These are phyloP conservation scores for Phaseolus lunatus DNA, from an alignment of 306 rosid species.

Conservation along the genomic window DNA sequence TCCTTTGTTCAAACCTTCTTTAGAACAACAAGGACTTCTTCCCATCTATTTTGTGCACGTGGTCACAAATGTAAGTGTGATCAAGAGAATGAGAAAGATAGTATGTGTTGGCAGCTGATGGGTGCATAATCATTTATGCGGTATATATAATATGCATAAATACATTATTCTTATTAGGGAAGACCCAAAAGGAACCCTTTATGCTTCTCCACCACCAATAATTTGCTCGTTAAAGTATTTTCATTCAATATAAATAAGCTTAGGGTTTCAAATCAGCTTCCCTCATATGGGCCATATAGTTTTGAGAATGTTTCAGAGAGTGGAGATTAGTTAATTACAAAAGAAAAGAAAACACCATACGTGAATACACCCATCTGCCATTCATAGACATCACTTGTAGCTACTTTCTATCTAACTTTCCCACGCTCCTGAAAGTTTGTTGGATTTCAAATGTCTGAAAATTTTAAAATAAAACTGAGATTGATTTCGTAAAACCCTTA, in stretches of 20 bases:
- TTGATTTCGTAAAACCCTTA: background rate
- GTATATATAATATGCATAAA: constrained; percentile 2
- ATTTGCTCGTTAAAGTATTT: constrained; percentile 2
- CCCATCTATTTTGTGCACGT: constrained; percentile 48
- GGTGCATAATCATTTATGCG: background rate
- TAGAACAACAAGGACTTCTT: constrained; percentile 57
- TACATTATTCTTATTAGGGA: background rate
- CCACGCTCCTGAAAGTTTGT: constrained; percentile 48
- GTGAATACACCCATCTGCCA: constrained; percentile 23
- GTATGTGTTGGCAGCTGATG: background rate
- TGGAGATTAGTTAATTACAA: background rate
- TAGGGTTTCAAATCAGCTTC: background rate
- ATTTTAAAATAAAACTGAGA: background rate
- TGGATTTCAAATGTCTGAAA: constrained; percentile 11
- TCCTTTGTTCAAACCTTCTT: constrained; percentile 61
- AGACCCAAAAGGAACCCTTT: background rate
- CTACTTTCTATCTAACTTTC: constrained; percentile 54
- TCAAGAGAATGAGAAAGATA: background rate
- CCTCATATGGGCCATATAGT: background rate
- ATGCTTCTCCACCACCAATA: background rate
- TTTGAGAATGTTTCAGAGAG: background rate
- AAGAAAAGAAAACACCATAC: background rate
- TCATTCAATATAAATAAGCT: background rate
- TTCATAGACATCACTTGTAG: constrained; percentile 17
- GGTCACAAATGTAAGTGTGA: constrained; percentile 2